phyloP scores from a whole-genome alignment of 345 rosid species.

The Gossypium sturtianum region DNA sequence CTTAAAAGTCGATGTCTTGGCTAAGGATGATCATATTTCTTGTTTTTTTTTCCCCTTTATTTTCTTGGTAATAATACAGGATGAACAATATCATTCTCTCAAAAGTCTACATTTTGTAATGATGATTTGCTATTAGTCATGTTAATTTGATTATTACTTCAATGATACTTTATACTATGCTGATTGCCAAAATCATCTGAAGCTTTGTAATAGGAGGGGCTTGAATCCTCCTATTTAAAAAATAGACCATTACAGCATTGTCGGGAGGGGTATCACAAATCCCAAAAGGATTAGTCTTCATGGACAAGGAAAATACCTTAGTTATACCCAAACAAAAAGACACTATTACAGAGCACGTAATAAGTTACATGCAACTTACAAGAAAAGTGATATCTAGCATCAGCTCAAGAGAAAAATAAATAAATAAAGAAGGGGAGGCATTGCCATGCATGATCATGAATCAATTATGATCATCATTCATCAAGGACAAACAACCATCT shows the following conservation, averaged over 20 bases:
- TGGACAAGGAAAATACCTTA: no score
- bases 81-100: no score
- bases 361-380: not conserved
- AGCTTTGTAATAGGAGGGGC: not conserved
- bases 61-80: no score
- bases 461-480: not conserved
- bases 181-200: not conserved
- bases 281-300: no score
- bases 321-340: no score
- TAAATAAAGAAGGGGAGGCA: not conserved
- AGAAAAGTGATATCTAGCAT: not conserved
- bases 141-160: not conserved
- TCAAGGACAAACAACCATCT: not conserved
- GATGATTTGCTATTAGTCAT: not conserved
- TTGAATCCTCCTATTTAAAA: not conserved
- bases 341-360: not conserved
- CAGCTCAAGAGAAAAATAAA: not conserved
- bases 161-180: not conserved
- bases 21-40: not conserved
- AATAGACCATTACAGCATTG: not conserved
- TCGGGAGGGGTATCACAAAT: no score
- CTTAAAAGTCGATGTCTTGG: not conserved
- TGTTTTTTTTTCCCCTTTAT: no score
- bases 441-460: not conserved
- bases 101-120: not conserved